Base-by-base conservation (phyloP, 495 filamentous ascomycete species). In the Penicillium dipodomyicola region DNA sequence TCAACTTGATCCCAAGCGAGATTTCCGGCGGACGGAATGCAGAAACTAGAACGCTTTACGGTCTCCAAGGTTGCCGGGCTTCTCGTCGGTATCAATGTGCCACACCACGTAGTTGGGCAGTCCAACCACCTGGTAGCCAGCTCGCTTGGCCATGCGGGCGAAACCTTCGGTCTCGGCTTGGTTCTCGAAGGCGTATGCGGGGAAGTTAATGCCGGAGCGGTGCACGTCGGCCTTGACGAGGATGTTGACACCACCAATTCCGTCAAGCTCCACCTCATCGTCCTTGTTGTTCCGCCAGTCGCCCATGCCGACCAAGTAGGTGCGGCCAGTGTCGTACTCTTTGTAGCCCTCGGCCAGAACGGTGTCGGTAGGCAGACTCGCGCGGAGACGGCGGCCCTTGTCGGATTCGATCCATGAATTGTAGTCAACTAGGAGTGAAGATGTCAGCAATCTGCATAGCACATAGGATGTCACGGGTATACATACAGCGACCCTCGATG, bases 11-110 rank as follows among this genome's bases (percentile, higher is more conserved):
- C 58, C 42, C 40, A 42, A 20, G 49, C 49, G 37, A 58, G 49
- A 44, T 55, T 51, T 46, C 46, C 41, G 43, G 49, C 39, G 56
- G 56, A 50, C 40, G 48, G 51, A 51, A 56, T 53, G 52, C 45
- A 30, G 11, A 17, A 41, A n/a, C 27, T 72, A 78, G 57, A 72
- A 78, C 8, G 75, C 72, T 62, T 75, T 73, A 65, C 75, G 72
- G 42, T 67, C 64, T 52, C 72, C 71, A 19, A 76, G 67, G 48
- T 98, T 97, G 4, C 93, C 94, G 11, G 85, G 83, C 80, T 97
- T 97, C 79, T 97, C 94, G 41, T 96, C 85, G n/a, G 94, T 98
- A 70, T 98, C 94, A 62, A 97, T 91, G 71, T 98, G 94, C 94
- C 94, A 98, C 45, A 98, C 92, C 44, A 98, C 85, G 70, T 98